These are phyloP conservation scores for Apiosordaria backusii DNA, from an alignment of 495 filamentous ascomycete genomes.

Conservation along the genomic window DNA sequence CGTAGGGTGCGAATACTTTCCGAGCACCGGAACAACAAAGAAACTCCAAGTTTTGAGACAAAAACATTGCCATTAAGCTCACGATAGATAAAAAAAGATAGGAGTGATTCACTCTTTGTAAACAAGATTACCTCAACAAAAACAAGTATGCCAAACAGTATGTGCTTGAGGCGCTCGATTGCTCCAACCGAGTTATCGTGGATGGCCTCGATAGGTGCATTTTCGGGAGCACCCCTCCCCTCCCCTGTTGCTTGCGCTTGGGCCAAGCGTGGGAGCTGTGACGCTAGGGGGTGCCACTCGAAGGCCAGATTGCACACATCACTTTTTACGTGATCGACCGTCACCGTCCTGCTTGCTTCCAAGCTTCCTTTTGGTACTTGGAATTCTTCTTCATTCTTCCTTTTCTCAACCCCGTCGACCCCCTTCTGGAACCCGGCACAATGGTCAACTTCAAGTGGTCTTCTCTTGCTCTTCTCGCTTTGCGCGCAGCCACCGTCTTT, in stretches of 20 bases:
- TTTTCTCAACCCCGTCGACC: slow-evolving; percentile 17
- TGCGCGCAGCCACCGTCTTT: slow-evolving; percentile 62
- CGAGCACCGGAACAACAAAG: too few relatives aligned
- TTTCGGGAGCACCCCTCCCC: slow-evolving; percentile 17
- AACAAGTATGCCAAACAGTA: slow-evolving; percentile 9
- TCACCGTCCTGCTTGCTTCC: not conserved
- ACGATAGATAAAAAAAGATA: not conserved
- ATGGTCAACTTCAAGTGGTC: slow-evolving; percentile 75
- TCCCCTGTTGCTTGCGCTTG: slow-evolving; percentile 3
- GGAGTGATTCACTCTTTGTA: not conserved
- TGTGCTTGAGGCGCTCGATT: too few relatives aligned
- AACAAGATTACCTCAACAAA: not conserved
- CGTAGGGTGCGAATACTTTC: too few relatives aligned
- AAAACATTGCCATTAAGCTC: too few relatives aligned
- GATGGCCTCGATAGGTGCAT: slow-evolving; percentile 18
- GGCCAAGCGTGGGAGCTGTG: slow-evolving; percentile 6
- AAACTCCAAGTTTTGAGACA: too few relatives aligned
- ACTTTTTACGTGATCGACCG: slow-evolving; percentile 16
- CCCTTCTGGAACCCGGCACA: slow-evolving; percentile 35
- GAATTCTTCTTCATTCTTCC: slow-evolving; percentile 24
- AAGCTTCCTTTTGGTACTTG: slow-evolving; percentile 4
- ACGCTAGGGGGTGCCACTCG: slow-evolving; percentile 1
- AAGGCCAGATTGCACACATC: slow-evolving; percentile 31
- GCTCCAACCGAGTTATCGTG: not conserved
- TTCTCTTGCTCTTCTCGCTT: slow-evolving; percentile 64